Base-by-base conservation (phyloP, 352 stramenopile genomes). In the Globisporangium camurandrum region DNA sequence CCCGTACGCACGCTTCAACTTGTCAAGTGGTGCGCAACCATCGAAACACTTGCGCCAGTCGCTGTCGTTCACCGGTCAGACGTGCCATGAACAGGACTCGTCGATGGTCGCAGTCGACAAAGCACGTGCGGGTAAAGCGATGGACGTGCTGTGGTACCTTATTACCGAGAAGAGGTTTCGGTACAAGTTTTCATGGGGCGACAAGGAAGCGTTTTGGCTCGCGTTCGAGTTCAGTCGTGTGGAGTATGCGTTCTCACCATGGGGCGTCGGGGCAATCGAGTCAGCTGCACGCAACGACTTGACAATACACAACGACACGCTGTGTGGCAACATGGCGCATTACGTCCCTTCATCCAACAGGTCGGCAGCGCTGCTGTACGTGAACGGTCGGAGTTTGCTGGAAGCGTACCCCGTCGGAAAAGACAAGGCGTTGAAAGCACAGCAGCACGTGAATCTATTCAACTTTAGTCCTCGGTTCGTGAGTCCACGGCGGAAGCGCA, bases 141-240 rank as follows among this genome's bases (percentile, higher is more conserved):
- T 85, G 51, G 67, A 78, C 1, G 67, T 88, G 36, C 49, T 91
- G 26, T 86, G 71, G 74, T 80, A 71, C 43, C 59, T 91, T 16
- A 81, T 87, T 40, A 78, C 72, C 0, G 53, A 82, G 37, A 63
- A 75, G 46, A 75, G 76, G n/a, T 86, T 87, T 49, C 57, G 69
- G 20, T 71, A 71, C 62, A 54, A 71, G 49, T 86, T 82, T 39
- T 89, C 72, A 16, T 87, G 64, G 57, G 75, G 76, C 9, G 76
- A 87, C 61, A 88, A 88, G 48, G 79, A 91, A 39, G 46, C 69
- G 0, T 88, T 88, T 43, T 91, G 79, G 79, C 44, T 91, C n/a
- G 67, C 76, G 30, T 88, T 65, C 49, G 71, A 83, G 54, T 69
- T 87, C 20, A 63, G 67, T 0, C 64, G 78, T 22, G 49, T 42